These are phyloP conservation scores for Salvia splendens DNA, from an alignment of 257 asterid genomes.

Conservation along the genomic window DNA sequence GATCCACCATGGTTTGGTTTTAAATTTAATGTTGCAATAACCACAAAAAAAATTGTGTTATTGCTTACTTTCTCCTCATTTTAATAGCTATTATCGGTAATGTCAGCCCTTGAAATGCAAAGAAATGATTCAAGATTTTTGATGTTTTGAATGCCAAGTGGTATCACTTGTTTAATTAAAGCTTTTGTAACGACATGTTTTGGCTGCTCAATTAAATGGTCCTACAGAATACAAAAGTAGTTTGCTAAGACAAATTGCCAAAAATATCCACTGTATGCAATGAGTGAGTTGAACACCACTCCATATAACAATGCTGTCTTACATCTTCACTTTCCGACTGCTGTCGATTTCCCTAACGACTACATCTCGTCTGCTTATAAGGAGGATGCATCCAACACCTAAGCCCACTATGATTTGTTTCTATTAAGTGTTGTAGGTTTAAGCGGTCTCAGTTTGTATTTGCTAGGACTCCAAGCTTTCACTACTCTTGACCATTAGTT, in stretches of 20 bases:
- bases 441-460: constrained; percentile 12
- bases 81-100: neutral
- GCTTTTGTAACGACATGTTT: neutral
- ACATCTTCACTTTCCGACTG: neutral
- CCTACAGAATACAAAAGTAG: constrained; percentile 8
- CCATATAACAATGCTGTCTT: neutral
- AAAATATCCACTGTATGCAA: neutral
- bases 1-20: no score
- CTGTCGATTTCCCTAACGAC: constrained; percentile 4
- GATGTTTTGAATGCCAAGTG: neutral
- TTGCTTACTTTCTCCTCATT: neutral
- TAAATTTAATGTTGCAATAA: no score
- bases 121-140: neutral
- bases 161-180: neutral
- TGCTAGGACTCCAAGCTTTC: neutral
- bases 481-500: neutral
- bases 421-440: constrained; percentile 2
- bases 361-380: neutral
- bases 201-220: constrained; percentile 11
- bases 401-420: neutral
- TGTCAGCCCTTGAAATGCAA: neutral
- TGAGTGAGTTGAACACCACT: neutral
- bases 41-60: no score
- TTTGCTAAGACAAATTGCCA: constrained; percentile 1
- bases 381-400: neutral